phyloP scores from a whole-genome alignment of 345 rosid genomes.

The Erysimum cheiranthoides region DNA sequence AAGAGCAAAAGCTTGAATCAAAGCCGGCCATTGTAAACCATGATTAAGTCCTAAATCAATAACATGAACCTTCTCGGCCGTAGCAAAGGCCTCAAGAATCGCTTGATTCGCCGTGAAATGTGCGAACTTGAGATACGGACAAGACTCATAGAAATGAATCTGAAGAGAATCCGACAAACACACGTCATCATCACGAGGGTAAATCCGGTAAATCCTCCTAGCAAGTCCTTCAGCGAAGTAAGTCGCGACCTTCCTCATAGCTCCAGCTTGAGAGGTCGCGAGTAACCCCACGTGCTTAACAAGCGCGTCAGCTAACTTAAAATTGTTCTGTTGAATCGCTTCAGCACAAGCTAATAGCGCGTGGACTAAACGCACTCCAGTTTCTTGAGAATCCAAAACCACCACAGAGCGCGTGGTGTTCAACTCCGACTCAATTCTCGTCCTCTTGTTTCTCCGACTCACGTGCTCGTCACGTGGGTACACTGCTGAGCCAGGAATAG shows the following conservation, averaged over 20 bases:
- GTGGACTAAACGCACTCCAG: constrained; percentile 89
- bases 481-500: constrained; percentile 76
- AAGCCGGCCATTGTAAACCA: constrained; percentile 97
- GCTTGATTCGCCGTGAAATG: constrained; percentile 97
- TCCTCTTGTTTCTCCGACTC: constrained; percentile 45
- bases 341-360: constrained; percentile 85
- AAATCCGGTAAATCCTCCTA: constrained; percentile 68
- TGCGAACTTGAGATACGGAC: constrained; percentile 93
- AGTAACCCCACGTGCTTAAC: constrained; percentile 78
- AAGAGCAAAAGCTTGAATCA: constrained; percentile 91
- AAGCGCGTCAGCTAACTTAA: constrained; percentile 73
- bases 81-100: constrained; percentile 73
- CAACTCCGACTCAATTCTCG: constrained; percentile 43
- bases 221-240: constrained; percentile 88
- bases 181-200: constrained; percentile 53
- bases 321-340: constrained; percentile 69
- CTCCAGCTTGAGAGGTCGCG: constrained; percentile 76
- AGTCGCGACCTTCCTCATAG: constrained; percentile 94
- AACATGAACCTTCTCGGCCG: constrained; percentile 69
- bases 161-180: constrained; percentile 60
- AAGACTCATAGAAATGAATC: constrained; percentile 88
- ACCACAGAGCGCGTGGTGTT: constrained; percentile 59
- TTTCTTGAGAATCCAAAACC: constrained; percentile 82
- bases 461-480: constrained; percentile 48
- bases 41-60: constrained; percentile 75